Percentiles rank a stretch among this genome's conserved stretches.
These are phyloP conservation scores for Hyparrhenia diplandra DNA, from an alignment of 176 grass and related monocot species.

Conservation along the genomic window DNA sequence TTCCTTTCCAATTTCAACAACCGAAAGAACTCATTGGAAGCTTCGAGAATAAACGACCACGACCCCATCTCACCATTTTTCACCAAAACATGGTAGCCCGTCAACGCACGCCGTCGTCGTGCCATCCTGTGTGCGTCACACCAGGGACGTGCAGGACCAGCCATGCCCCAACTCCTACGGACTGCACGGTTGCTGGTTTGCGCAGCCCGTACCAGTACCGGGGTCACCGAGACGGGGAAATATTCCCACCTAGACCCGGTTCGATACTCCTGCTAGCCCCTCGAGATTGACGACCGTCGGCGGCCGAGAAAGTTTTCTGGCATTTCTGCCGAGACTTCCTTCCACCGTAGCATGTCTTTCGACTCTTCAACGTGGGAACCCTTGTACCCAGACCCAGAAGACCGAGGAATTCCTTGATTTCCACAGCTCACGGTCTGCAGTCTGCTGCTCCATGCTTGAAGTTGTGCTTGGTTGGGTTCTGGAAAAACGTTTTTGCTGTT, in stretches of 20 bases:
- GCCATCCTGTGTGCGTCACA: neutral
- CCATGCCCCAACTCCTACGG: neutral
- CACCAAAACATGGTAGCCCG: neutral
- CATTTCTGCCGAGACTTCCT: neutral
- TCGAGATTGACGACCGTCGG: neutral
- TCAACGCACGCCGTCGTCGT: neutral
- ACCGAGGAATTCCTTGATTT: neutral
- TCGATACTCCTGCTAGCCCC: neutral
- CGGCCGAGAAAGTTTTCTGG: neutral
- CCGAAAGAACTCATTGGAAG: neutral
- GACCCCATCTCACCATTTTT: neutral
- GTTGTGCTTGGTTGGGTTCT: neutral
- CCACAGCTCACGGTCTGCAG: neutral
- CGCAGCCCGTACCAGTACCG: neutral
- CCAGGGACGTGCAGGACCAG: neutral
- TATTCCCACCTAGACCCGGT: too few relatives aligned
- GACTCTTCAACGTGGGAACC: neutral
- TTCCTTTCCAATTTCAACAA: neutral
- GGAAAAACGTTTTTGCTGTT: too few relatives aligned
- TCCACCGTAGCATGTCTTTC: neutral
- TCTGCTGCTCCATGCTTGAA: neutral
- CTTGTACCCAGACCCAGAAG: neutral
- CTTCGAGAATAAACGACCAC: neutral
- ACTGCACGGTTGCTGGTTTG: neutral
- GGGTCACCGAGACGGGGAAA: neutral